Evolutionary conservation across 164 flowering plant species (phyloP), one percentile per base, ranked within the genome.

Genomic region (Vitis rupestris): DNA sequence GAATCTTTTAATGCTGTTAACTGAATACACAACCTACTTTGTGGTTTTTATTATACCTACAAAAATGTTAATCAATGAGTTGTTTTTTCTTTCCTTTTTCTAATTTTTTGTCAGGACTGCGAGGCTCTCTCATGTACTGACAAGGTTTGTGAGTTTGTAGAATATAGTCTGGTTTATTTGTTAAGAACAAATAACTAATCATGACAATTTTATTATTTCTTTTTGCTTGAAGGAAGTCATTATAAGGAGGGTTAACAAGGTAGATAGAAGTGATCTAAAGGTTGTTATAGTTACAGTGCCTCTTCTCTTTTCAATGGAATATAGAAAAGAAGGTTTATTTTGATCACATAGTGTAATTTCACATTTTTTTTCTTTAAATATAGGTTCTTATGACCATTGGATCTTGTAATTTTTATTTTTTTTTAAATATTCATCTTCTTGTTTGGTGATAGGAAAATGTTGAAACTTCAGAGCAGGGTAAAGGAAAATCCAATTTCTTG

Each of bases 151-250:
- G 59, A n/a, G 29, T 15, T 37, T 51, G n/a, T 9, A 60, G 17
- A 53, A 13, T 58, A 47, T 53, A n/a, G 1, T 29, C 7, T 31
- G 47, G 31, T 62, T 63, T 52, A 58, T 47, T 17, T 44, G 44
- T 17, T 10, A 16, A 48, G 70, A 12, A 13, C 47, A 49, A 6
- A 8, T 68, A 17, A 30, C 14, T 10, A 19, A 11, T 51, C 16
- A 19, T 61, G 54, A 3, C 19, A 48, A 44, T 55, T 55, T 37
- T 64, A 3, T 69, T 66, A 16, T n/a, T 13, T 31, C 14, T 69
- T 57, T 30, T 11, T 58, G 30, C 71, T 67, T 77, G 63, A 70
- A 85, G 88, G 81, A 85, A 70, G 53, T 81, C 88, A 56, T 70
- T 83, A 10, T 55, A 70, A 79, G 70, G 77, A 64, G 70, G 65